phyloP scores from a whole-genome alignment of 257 asterid genomes.

The Rauvolfia tetraphylla region DNA sequence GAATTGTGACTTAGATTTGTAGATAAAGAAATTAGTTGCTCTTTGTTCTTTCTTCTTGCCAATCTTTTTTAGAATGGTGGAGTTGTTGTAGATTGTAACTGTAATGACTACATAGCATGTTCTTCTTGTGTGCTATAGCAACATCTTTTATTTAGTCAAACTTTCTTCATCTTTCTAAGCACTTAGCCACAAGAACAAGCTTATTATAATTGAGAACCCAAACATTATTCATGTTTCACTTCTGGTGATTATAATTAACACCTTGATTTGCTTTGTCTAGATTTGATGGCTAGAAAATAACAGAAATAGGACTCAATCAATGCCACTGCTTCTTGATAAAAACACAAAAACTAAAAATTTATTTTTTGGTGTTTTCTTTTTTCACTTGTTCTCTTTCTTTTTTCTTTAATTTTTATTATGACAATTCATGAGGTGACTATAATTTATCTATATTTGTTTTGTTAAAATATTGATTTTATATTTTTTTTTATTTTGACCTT shows the following conservation, averaged over 20 bases:
- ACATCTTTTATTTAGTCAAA: background rate
- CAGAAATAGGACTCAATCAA: background rate
- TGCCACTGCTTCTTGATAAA: background rate
- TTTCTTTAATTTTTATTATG: too few species aligned
- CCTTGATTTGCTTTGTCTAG: background rate
- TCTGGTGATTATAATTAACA: background rate
- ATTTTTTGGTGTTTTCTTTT: too few species aligned
- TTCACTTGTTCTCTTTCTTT: too few species aligned
- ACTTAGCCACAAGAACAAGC: background rate
- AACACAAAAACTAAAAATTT: too few species aligned
- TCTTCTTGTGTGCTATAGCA: background rate
- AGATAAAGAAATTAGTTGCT: background rate
- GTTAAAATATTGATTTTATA: too few species aligned
- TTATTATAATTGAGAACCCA: background rate
- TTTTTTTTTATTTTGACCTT: too few species aligned
- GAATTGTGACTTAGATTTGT: background rate
- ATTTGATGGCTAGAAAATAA: slow-evolving; percentile 10
- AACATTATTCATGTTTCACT: background rate
- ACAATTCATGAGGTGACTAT: too few species aligned
- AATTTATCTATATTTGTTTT: too few species aligned
- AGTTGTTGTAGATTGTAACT: background rate
- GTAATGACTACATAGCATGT: background rate
- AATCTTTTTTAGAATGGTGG: background rate
- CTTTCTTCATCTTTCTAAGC: background rate
- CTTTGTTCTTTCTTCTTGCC: background rate